Evolutionary conservation across 768 basidiomycete species (phyloP).

Genomic region (Termitomyces sp.): DNA sequence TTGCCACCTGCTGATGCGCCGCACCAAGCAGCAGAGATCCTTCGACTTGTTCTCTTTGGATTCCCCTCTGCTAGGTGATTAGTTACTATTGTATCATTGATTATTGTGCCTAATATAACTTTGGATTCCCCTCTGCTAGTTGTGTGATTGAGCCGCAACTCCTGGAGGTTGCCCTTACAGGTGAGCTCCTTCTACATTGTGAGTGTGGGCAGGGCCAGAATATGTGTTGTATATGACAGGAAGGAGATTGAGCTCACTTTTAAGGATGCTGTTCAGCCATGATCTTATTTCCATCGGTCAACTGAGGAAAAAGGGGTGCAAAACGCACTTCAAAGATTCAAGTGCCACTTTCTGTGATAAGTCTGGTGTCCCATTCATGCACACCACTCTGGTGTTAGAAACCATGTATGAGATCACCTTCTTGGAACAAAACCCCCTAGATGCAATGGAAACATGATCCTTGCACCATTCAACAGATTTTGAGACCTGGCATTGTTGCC

Average conservation of each 20-base stretch:
- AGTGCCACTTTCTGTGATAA: background rate
- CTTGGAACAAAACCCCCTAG: background rate
- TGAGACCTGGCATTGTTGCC: too few species aligned
- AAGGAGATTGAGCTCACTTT: background rate
- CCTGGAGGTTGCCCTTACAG: too few species aligned
- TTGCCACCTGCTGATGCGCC: too few species aligned
- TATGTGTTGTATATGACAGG: background rate
- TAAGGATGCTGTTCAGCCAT: background rate
- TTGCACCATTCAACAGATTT: background rate
- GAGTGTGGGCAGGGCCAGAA: background rate
- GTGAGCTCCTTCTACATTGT: background rate
- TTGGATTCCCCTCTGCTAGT: too few species aligned
- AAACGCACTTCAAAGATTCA: background rate
- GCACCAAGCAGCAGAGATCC: too few species aligned
- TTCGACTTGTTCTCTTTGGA: too few species aligned
- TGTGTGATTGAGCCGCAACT: too few species aligned
- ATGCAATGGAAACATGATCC: background rate
- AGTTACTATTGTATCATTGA: too few species aligned
- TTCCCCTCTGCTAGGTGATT: too few species aligned
- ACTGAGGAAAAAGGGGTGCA: background rate
- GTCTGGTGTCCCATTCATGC: too few species aligned
- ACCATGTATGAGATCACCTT: background rate
- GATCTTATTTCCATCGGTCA: background rate
- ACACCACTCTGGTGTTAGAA: background rate
- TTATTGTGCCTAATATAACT: too few species aligned